Evolutionary conservation across 345 rosid species (phyloP).

Genomic region (Atalantia buxifolia): DNA sequence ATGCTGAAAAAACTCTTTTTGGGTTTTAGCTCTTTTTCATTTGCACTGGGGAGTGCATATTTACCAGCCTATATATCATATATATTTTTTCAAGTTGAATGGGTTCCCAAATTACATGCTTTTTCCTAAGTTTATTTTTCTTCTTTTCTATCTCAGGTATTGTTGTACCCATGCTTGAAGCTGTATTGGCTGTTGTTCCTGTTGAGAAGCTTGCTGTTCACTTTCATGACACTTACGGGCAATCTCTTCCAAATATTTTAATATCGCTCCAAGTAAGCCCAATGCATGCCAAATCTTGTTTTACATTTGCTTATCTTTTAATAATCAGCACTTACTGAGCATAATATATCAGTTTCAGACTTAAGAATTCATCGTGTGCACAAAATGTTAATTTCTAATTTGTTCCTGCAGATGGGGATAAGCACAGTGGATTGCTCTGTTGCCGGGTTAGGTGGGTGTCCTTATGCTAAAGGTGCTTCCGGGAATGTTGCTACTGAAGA

Average conservation of each 20-base stretch:
- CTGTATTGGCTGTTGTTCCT: constrained; percentile 66
- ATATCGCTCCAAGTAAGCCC: constrained; percentile 64
- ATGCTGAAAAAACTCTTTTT: neutral
- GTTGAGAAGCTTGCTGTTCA: constrained; percentile 68
- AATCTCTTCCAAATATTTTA: constrained; percentile 69
- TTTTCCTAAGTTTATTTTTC: neutral
- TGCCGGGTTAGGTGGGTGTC: constrained; percentile 78
- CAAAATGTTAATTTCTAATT: neutral
- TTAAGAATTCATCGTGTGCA: neutral
- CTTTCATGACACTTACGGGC: constrained; percentile 88
- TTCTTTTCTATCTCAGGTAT: constrained; percentile 37
- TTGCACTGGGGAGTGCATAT: neutral
- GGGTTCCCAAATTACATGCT: neutral
- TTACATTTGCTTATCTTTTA: neutral
- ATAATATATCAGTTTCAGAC: neutral
- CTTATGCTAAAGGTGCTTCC: constrained; percentile 77
- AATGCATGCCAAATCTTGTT: neutral
- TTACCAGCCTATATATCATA: neutral
- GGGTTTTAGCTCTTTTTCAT: neutral
- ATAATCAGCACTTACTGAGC: neutral
- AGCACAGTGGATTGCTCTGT: constrained; percentile 62
- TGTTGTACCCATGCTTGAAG: constrained; percentile 69
- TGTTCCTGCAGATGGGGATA: constrained; percentile 59
- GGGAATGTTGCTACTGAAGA: constrained; percentile 82
- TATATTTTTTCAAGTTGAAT: neutral